These are phyloP conservation scores for Stachybotrys chlorohalonatus DNA, from an alignment of 2,329 filamentous ascomycete genomes.

Conservation along the genomic window DNA sequence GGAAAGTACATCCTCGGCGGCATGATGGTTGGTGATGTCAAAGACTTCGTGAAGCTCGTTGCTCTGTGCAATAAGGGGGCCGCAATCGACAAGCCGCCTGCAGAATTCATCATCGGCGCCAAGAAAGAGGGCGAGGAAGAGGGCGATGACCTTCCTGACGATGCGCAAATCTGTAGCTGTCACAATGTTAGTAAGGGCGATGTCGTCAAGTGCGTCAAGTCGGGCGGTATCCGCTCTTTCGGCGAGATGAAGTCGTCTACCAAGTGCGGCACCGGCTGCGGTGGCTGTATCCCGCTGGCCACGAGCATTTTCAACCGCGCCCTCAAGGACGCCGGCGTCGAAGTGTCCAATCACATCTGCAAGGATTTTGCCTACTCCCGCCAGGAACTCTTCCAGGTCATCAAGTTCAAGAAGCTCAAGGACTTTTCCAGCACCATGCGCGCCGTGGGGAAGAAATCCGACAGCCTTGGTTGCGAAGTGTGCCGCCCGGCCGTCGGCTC, in stretches of 20 bases:
- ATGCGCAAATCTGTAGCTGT: constrained; percentile 85
- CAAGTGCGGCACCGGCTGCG: constrained; percentile 85
- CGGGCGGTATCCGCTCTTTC: constrained; percentile 71
- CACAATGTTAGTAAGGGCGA: constrained; percentile 89
- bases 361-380: constrained; percentile 77
- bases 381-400: constrained; percentile 82
- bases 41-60: constrained; percentile 82
- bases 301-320: constrained; percentile 85
- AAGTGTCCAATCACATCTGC: constrained; percentile 81
- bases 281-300: constrained; percentile 81
- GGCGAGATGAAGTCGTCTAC: constrained; percentile 82
- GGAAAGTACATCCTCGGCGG: constrained; percentile 88
- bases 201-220: constrained; percentile 61
- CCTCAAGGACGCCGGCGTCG: constrained; percentile 76
- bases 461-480: constrained; percentile 72
- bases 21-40: constrained; percentile 94
- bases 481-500: constrained; percentile 79
- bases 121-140: constrained; percentile 64
- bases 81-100: constrained; percentile 65
- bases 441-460: constrained; percentile 50
- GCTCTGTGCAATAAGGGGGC: constrained; percentile 82
- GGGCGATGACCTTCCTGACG: constrained; percentile 69
- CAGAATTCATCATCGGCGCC: constrained; percentile 74
- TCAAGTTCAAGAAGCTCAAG: constrained; percentile 60
- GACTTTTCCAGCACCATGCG: neutral